Evolutionary conservation across 768 basidiomycete species (phyloP).

Genomic region (Trichaptum fuscoviolaceum): DNA sequence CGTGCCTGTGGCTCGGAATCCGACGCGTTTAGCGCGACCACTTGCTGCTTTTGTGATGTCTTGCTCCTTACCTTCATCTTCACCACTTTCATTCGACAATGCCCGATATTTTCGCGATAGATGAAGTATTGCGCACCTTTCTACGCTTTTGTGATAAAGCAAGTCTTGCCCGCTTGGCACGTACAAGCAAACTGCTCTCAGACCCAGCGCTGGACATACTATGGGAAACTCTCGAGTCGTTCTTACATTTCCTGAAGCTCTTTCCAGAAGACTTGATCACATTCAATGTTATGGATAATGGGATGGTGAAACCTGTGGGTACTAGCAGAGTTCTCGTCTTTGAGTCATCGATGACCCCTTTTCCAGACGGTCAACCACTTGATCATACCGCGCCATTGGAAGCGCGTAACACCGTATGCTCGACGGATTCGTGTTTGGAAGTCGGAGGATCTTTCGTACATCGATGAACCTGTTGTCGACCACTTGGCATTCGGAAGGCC

Average conservation of each 20-base stretch:
- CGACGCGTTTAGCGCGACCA: too few species aligned
- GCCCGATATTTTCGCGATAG: neutral
- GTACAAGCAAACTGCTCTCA: neutral
- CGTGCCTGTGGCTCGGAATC: too few species aligned
- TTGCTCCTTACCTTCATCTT: neutral
- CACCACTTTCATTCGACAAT: neutral
- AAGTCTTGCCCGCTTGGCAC: neutral
- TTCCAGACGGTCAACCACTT: slow-evolving; percentile 3
- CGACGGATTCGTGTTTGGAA: neutral
- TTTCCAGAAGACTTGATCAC: slow-evolving; percentile 2
- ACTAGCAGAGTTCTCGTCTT: neutral
- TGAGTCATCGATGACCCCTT: neutral
- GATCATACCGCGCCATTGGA: slow-evolving; percentile 2
- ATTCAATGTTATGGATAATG: neutral
- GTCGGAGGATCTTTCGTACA: slow-evolving; percentile 4
- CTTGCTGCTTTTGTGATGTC: too few species aligned
- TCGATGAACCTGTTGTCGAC: slow-evolving; percentile 3
- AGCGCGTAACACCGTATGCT: neutral
- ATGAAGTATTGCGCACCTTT: neutral
- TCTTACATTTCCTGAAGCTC: neutral
- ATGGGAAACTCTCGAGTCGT: slow-evolving; percentile 1
- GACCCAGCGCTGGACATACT: neutral
- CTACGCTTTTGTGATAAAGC: neutral
- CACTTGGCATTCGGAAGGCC: neutral
- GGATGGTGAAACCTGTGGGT: neutral